A percentile compares a stretch with the other conserved stretches of the same genome.
phyloP scores from a whole-genome alignment of 495 filamentous ascomycete species.

The Lepidopterella palustris region DNA sequence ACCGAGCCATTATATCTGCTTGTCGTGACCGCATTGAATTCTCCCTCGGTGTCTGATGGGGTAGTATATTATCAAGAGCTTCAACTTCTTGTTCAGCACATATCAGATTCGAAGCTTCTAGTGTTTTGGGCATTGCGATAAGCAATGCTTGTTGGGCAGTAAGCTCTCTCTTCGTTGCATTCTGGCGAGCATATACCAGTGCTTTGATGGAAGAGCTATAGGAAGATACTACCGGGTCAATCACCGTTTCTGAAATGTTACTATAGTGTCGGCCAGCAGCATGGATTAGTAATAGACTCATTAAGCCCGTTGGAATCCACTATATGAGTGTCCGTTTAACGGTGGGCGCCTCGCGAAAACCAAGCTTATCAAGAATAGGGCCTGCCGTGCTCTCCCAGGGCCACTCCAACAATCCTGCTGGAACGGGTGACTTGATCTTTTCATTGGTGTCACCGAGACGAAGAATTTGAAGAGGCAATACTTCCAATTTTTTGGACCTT shows the following conservation, averaged over 20 bases:
- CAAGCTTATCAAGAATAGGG: background rate
- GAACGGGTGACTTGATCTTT: too few species aligned
- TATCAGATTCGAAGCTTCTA: background rate
- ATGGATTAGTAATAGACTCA: slow-evolving; percentile 21
- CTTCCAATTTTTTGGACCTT: too few species aligned
- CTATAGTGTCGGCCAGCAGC: slow-evolving; percentile 19
- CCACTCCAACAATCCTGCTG: slow-evolving; percentile 16
- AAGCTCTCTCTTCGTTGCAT: slow-evolving; percentile 7
- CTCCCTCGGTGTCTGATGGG: background rate
- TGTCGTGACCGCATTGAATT: background rate
- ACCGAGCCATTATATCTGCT: slow-evolving; percentile 16
- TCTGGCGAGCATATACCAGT: slow-evolving; percentile 15
- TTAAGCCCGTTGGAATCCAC: slow-evolving; percentile 4
- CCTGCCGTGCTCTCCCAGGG: slow-evolving; percentile 21
- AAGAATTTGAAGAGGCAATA: too few species aligned
- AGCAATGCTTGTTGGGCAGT: background rate
- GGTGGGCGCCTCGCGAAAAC: slow-evolving; percentile 10
- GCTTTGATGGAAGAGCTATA: slow-evolving; percentile 33
- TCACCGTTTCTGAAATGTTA: slow-evolving; percentile 11
- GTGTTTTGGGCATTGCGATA: background rate
- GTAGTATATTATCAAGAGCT: background rate
- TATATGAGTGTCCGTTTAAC: slow-evolving; percentile 18
- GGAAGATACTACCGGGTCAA: slow-evolving; percentile 31
- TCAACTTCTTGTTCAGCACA: background rate
- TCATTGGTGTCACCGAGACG: too few species aligned